Conservation (phyloP, 495 filamentous ascomycete genomes). For the Hypoxylon perforatum region DNA sequence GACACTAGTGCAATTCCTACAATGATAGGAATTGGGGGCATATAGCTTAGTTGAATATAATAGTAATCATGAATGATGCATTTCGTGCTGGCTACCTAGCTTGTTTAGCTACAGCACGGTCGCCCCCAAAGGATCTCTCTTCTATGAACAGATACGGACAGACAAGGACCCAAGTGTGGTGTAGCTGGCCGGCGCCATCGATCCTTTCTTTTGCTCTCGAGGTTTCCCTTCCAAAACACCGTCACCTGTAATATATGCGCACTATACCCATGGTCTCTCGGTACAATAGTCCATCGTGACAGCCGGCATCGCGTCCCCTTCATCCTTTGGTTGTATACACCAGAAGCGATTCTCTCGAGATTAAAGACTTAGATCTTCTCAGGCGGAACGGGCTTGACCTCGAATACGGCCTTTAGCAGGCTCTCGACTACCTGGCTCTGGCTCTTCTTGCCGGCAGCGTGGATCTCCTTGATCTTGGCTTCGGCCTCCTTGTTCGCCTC, state of each 20-base stretch:
- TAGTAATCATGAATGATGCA: slow-evolving; percentile 39
- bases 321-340: neutral
- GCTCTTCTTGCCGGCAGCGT: slow-evolving; percentile 78
- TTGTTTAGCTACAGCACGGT: slow-evolving; percentile 12
- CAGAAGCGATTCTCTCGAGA: neutral
- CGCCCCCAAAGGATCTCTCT: slow-evolving; percentile 4
- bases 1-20: slow-evolving; percentile 71
- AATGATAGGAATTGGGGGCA: slow-evolving; percentile 29
- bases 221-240: neutral
- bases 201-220: slow-evolving; percentile 10
- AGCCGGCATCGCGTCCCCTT: neutral
- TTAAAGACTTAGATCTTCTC: slow-evolving; percentile 1
- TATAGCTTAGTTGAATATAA: neutral
- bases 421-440: slow-evolving; percentile 83
- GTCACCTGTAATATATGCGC: slow-evolving; percentile 2
- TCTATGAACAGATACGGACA: slow-evolving; percentile 32
- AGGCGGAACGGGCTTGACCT: slow-evolving; percentile 78
- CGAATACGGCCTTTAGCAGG: slow-evolving; percentile 79
- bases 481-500: slow-evolving; percentile 87
- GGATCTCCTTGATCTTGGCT: slow-evolving; percentile 82
- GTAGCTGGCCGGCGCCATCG: slow-evolving; percentile 4
- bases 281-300: neutral
- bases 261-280: neutral
- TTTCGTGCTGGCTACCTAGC: slow-evolving; percentile 20
- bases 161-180: slow-evolving; percentile 15